Base-by-base conservation (phyloP, 768 basidiomycete genomes). In the Cystobasidium onofrii region DNA sequence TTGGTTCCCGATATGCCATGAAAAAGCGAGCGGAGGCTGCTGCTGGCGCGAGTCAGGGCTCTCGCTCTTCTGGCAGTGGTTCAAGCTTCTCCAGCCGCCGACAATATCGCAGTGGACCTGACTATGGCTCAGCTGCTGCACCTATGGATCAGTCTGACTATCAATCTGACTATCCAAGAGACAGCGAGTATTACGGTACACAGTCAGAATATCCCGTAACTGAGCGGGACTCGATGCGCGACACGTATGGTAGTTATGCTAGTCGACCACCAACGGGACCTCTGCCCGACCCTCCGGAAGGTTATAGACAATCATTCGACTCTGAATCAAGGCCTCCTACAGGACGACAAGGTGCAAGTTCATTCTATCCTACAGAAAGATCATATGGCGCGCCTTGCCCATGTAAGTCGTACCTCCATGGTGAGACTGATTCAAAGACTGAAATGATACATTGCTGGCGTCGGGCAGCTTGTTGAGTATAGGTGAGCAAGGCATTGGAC, bases 1-100 rank as follows among this genome's bases (percentile, higher is more conserved):
- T 76, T 23, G 78, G 75, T 1, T 77, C 75, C 73, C 75, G 78
- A 15, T 75, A 75, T 60, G 27, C 57, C 7, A 25, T 61, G 25
- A 6, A 34, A 23, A 75, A 71, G 71, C 10, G 55, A 36, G 29
- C 9, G 17, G 27, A 60, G 34, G 27, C 31, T 9, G 34, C 52
- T 10, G 69, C 10, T 60, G 20, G 20, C 27, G 27, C 15, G 12
- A 3, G 4, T 15, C 46, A 50, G 4, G 46, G 46, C 46, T 50
- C 46, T 4, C 46, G 46, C 46, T 7, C 9, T 50, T 50, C 46
- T 50, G 57, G 57, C 27, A 60, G 33, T 29, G 57, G 31, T 34
- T 12, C 25, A 15, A 29, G 29, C 57, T 60, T 34, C 33, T 60
- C 33, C 6, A 34, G 33, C 31, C 29, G 23, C 27, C 25, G 13